phyloP scores from a whole-genome alignment of 208 protist species.

The Crithidia brevicula region DNA sequence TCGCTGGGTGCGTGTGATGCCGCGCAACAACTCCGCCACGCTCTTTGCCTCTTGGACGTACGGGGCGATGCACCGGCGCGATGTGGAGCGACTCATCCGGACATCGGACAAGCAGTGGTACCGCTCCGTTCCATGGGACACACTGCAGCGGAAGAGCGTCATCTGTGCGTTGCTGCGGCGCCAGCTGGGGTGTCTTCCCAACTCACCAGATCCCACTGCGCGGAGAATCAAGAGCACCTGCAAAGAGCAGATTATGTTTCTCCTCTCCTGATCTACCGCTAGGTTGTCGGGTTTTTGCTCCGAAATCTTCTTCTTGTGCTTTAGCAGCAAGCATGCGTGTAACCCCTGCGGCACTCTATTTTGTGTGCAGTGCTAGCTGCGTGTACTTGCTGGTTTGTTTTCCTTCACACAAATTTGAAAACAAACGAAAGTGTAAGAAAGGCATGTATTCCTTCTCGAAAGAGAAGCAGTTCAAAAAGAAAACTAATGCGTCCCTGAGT shows the following conservation, averaged over 20 bases:
- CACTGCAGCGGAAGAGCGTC: slow-evolving; percentile 31
- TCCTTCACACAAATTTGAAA: background rate
- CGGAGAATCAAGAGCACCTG: slow-evolving; percentile 28
- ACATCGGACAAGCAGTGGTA: slow-evolving; percentile 39
- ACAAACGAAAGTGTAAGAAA: slow-evolving; percentile 7
- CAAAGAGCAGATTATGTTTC: slow-evolving; percentile 56
- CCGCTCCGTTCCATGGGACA: slow-evolving; percentile 33
- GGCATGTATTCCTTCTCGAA: too few relatives aligned
- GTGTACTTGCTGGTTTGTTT: slow-evolving; percentile 4
- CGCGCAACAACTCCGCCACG: slow-evolving; percentile 2
- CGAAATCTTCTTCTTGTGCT: too few relatives aligned
- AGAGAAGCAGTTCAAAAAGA: too few relatives aligned
- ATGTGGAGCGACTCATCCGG: slow-evolving; percentile 30
- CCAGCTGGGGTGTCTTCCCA: slow-evolving; percentile 39
- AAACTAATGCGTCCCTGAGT: too few relatives aligned
- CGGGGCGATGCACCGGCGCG: slow-evolving; percentile 30
- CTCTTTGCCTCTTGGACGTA: slow-evolving; percentile 53
- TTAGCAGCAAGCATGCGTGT: too few relatives aligned
- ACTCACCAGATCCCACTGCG: background rate
- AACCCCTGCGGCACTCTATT: too few relatives aligned
- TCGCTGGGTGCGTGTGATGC: slow-evolving; percentile 52
- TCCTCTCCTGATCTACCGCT: slow-evolving; percentile 22
- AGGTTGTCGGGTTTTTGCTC: background rate
- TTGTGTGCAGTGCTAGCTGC: too few relatives aligned
- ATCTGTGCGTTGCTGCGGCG: slow-evolving; percentile 44